These are phyloP conservation scores for Phenoliferia sp. DNA, from an alignment of 1,284 basidiomycete genomes.

Conservation along the genomic window DNA sequence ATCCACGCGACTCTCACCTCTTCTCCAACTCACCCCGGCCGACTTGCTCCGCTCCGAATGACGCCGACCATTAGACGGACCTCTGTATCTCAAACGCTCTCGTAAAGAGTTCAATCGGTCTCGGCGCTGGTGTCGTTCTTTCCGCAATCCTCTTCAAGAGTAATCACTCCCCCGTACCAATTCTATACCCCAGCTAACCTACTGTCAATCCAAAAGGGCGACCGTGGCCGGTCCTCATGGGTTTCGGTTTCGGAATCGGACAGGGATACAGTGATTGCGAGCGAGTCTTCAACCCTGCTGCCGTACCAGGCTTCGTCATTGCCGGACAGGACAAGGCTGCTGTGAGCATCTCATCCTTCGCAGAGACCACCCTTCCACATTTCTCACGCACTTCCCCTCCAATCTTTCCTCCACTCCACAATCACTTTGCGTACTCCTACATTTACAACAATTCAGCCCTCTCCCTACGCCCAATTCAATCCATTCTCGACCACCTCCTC, in stretches of 20 bases:
- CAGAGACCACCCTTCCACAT: background rate
- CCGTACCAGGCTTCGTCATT: constrained; percentile 32
- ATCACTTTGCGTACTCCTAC: background rate
- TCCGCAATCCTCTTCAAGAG: constrained; percentile 93
- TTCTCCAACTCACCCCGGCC: background rate
- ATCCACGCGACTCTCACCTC: background rate
- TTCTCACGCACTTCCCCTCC: background rate
- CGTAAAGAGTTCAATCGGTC: constrained; percentile 78
- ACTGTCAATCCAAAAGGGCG: constrained; percentile 59
- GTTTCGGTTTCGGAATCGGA: constrained; percentile 77
- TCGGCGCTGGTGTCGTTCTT: constrained; percentile 87
- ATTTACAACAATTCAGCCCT: background rate
- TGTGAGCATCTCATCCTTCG: constrained; percentile 5
- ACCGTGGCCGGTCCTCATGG: constrained; percentile 90
- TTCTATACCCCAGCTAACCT: background rate
- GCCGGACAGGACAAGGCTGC: constrained; percentile 11
- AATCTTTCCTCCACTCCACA: background rate
- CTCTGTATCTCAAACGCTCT: constrained; percentile 47
- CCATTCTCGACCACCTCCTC: background rate
- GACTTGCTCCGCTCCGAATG: too few relatives aligned
- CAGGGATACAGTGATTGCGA: constrained; percentile 36
- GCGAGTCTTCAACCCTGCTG: constrained; percentile 37
- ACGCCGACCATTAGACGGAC: constrained; percentile 33
- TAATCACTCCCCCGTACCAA: constrained; percentile 43
- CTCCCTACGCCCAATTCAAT: background rate